A percentile compares a stretch with the other conserved stretches of the same genome.
Conservation (phyloP, 2,329 filamentous ascomycete species). For the Cladosporium sp. region DNA sequence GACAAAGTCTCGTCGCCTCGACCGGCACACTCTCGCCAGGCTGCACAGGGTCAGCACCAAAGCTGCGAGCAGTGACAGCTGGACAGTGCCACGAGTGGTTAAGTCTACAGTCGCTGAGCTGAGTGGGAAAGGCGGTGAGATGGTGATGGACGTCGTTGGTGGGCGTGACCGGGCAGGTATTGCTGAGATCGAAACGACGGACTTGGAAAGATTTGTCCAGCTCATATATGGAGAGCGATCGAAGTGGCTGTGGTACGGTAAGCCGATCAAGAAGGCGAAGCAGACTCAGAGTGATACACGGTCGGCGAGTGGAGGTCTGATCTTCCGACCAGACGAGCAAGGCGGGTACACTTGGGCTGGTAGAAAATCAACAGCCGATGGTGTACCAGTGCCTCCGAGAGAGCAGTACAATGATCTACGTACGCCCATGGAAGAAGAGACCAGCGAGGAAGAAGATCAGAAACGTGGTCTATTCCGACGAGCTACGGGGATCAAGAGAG, state of each 20-base stretch:
- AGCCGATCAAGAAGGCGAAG: constrained; percentile 64
- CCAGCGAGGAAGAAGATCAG: constrained; percentile 35
- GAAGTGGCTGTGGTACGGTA: constrained; percentile 95
- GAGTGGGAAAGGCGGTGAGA: constrained; percentile 88
- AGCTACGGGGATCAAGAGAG: constrained; percentile 74
- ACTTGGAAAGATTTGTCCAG: constrained; percentile 79
- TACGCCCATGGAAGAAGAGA: constrained; percentile 30
- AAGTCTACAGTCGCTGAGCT: constrained; percentile 94
- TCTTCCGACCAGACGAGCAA: constrained; percentile 60
- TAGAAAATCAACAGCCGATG: constrained; percentile 55
- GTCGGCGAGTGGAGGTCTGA: constrained; percentile 36
- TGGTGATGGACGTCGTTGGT: constrained; percentile 92
- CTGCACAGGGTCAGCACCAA: constrained; percentile 85
- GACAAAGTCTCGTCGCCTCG: constrained; percentile 72
- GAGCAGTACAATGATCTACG: constrained; percentile 27
- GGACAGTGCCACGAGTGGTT: constrained; percentile 89
- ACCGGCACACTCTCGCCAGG: constrained; percentile 77
- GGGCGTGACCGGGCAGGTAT: constrained; percentile 82
- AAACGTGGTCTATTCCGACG: constrained; percentile 68
- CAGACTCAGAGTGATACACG: constrained; percentile 21
- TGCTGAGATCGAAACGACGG: constrained; percentile 86
- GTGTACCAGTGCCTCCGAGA: constrained; percentile 31
- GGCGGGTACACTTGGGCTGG: constrained; percentile 48
- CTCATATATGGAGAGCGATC: constrained; percentile 77
- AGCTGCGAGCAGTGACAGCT: constrained; percentile 82